Base-by-base conservation (phyloP, 176 grass and related monocot genomes). In the Zea luxurians region DNA sequence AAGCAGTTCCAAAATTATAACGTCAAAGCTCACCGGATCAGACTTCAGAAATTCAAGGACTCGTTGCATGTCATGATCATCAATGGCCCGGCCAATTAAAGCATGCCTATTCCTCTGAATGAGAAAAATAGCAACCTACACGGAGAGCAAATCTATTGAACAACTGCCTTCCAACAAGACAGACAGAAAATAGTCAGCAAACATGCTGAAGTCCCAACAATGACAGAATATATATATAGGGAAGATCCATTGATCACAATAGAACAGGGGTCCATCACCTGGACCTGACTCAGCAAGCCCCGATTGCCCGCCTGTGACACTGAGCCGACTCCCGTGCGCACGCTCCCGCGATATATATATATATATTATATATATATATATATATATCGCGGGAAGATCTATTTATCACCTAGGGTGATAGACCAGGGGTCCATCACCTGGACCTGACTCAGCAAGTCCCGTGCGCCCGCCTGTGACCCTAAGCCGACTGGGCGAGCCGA, bases 71-170 rank as follows among this genome's bases (percentile, higher is more conserved):
- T 98, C 96, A 87, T 98, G 85, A 78, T 95, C 87, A 90, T 98
- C 96, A 75, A 98, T 98, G 57, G 96, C 96, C 63, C 96, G 87
- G 46, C 96, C 96, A 85, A 98, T 98, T 78, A 98, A 90, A 80
- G 96, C 87, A 85, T 98, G 89, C 40, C 89, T 90, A 50, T 95
- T 95, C 70, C 91, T 98, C 77, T 98, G 96, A 74, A 98, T 98
- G 44, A 98, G 92, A 92, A 98, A 98, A 90, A 98, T 90, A 50
- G 96, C 96, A 80, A 98, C 89, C 96, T 98, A 59, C 57, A 92
- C 17, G 74, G 61, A 81, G 12, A 67, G 34, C 38, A 76, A 49
- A 60, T 27, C 41, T 78, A 52, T 46, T 68, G 45, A 70, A 61
- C 6, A 71, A 3, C 66, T 73, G 37, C 44, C 59, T 65, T 61